phyloP scores from a whole-genome alignment of 2,329 filamentous ascomycete genomes.

The Cladosporium austrohemisphaericum region DNA sequence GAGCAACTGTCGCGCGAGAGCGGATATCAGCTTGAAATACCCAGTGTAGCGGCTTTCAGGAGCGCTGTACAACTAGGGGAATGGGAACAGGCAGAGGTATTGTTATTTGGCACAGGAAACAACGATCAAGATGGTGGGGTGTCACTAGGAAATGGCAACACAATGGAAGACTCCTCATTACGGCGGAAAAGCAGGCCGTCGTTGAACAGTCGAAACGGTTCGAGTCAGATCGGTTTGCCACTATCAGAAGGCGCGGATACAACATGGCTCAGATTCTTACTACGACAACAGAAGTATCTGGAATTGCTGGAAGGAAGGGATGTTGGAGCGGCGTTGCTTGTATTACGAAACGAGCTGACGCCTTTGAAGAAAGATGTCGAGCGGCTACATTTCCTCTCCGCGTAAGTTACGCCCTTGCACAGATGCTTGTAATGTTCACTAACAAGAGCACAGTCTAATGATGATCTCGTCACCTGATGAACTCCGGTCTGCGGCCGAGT shows the following conservation, averaged over 20 bases:
- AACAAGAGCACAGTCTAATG: slow-evolving; percentile 58
- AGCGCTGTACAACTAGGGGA: slow-evolving; percentile 73
- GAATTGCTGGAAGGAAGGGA: slow-evolving; percentile 80
- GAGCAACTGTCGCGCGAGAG: slow-evolving; percentile 73
- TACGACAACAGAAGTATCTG: slow-evolving; percentile 91
- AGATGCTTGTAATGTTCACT: slow-evolving; percentile 18
- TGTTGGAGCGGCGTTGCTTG: slow-evolving; percentile 67
- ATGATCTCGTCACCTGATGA: slow-evolving; percentile 82
- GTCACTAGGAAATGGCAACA: slow-evolving; percentile 32
- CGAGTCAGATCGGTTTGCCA: slow-evolving; percentile 55
- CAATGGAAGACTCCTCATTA: slow-evolving; percentile 1
- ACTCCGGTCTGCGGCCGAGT: slow-evolving; percentile 70
- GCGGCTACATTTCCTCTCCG: slow-evolving; percentile 77
- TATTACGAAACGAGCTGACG: slow-evolving; percentile 84
- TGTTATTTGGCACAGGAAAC: slow-evolving; percentile 59
- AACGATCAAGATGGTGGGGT: slow-evolving; percentile 42
- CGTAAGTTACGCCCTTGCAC: slow-evolving; percentile 40
- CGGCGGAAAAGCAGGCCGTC: slow-evolving; percentile 2
- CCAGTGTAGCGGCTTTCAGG: slow-evolving; percentile 80
- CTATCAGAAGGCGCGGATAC: slow-evolving; percentile 72
- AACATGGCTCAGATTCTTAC: slow-evolving; percentile 77
- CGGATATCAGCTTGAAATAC: slow-evolving; percentile 80
- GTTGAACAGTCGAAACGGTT: slow-evolving; percentile 26
- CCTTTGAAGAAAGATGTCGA: slow-evolving; percentile 75
- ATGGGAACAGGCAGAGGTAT: slow-evolving; percentile 79